Evolutionary conservation across 2,329 filamentous ascomycete genomes (phyloP).

Genomic region (Pseudocercospora fuligena): DNA sequence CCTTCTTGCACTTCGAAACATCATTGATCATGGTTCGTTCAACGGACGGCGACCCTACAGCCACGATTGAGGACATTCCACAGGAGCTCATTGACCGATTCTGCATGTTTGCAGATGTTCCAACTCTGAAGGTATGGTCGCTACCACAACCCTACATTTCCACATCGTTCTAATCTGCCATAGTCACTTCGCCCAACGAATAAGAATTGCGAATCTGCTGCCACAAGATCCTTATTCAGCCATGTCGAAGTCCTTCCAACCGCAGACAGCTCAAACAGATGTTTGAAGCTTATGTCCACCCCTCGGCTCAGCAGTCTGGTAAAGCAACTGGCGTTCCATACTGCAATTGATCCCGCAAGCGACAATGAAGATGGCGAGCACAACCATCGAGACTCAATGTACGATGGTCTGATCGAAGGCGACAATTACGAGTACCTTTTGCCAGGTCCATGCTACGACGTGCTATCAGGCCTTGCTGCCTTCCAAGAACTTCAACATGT

Average conservation of each 20-base stretch:
- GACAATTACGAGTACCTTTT: neutral
- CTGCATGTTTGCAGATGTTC: neutral
- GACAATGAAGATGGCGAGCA: neutral
- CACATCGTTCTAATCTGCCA: neutral
- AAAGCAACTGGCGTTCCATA: neutral
- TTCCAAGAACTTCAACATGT: neutral
- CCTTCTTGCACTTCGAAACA: neutral
- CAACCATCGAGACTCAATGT: neutral
- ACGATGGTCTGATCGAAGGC: neutral
- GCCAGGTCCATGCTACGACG: neutral
- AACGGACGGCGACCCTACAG: neutral
- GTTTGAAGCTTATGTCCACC: neutral
- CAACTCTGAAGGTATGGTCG: neutral
- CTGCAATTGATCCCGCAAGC: neutral
- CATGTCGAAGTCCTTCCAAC: constrained; percentile 9
- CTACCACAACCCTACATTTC: neutral
- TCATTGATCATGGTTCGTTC: constrained; percentile 6
- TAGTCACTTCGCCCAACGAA: constrained; percentile 4
- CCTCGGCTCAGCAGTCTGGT: neutral
- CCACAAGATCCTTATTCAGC: constrained; percentile 13
- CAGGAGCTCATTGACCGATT: constrained; percentile 5
- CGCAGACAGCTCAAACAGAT: constrained; percentile 8
- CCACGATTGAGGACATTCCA: neutral
- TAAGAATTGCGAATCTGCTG: constrained; percentile 1
- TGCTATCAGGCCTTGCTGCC: neutral